Conservation (phyloP, 441 rosid species). For the Populus hybrid region DNA sequence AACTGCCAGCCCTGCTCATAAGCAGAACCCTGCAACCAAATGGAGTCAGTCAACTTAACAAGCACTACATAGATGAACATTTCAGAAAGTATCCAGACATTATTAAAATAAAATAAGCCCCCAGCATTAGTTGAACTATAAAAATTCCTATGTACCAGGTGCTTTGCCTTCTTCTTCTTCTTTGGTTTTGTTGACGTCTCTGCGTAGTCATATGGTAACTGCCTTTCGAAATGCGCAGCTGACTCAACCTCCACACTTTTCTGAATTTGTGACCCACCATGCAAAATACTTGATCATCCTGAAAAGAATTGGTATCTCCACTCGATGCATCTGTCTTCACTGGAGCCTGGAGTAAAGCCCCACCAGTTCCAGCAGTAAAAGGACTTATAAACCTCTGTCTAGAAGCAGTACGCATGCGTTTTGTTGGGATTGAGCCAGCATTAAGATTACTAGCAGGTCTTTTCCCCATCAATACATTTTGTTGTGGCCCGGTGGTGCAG, state of each 20-base stretch:
- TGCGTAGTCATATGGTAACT: conserved; percentile 61
- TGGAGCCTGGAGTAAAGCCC: conserved; percentile 41
- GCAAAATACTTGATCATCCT: too few relatives aligned
- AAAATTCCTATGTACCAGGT: conserved; percentile 44
- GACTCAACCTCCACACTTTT: conserved; percentile 91
- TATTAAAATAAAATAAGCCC: conserved; percentile 8
- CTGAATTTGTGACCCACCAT: neutral
- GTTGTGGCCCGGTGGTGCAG: conserved; percentile 48
- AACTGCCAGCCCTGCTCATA: conserved; percentile 84
- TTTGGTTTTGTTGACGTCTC: conserved; percentile 80
- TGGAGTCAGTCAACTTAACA: conserved; percentile 17
- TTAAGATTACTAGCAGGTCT: conserved; percentile 60
- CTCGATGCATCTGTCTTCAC: conserved; percentile 90
- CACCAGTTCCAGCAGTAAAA: conserved; percentile 56
- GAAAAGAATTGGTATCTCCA: conserved; percentile 58
- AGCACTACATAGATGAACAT: conserved; percentile 9
- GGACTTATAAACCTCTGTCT: conserved; percentile 82
- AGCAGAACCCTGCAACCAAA: conserved; percentile 62
- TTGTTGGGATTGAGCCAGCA: conserved; percentile 76
- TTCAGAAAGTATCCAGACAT: conserved; percentile 1
- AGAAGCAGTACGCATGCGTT: conserved; percentile 87
- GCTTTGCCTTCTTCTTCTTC: conserved; percentile 82
- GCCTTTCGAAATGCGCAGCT: conserved; percentile 66
- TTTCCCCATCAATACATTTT: conserved; percentile 52
- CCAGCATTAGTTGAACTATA: conserved; percentile 18